Conservation (phyloP, 2,329 filamentous ascomycete genomes). For the Aspergillus sp. region DNA sequence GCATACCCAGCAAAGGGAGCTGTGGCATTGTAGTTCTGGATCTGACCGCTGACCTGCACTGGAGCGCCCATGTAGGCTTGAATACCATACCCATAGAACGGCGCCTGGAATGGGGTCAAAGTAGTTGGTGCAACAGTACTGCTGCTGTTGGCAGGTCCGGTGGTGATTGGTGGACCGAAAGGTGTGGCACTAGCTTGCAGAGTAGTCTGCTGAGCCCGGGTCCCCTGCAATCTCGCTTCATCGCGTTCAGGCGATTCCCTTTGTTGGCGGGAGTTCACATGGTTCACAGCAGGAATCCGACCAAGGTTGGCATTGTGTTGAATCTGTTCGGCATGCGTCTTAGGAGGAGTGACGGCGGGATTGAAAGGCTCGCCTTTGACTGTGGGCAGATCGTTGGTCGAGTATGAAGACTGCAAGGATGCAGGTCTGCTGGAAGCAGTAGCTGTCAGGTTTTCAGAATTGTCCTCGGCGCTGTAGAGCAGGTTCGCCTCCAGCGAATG, state of each 20-base stretch:
- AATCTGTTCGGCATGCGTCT: conserved; percentile 62
- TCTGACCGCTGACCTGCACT: conserved; percentile 38
- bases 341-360: conserved; percentile 48
- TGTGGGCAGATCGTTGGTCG: conserved; percentile 84
- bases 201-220: conserved; percentile 66
- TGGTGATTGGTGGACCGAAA: conserved; percentile 67
- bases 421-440: conserved; percentile 42
- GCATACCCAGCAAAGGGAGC: conserved; percentile 56
- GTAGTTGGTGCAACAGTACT: conserved; percentile 33
- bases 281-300: conserved; percentile 67
- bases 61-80: conserved; percentile 58
- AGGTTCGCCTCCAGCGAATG: conserved; percentile 50
- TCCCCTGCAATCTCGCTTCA: conserved; percentile 48
- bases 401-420: conserved; percentile 78
- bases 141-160: conserved; percentile 29
- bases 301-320: conserved; percentile 78
- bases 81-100: conserved; percentile 54
- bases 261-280: conserved; percentile 63
- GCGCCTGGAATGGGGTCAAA: conserved; percentile 38
- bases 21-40: conserved; percentile 54
- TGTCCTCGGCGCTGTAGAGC: conserved; percentile 33
- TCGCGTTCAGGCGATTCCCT: conserved; percentile 47
- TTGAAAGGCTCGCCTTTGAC: conserved; percentile 68
- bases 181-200: conserved; percentile 78
- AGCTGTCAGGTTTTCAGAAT: conserved; percentile 28